Base-by-base conservation (phyloP, 805 yeast genomes). In the Peterozyma xylosa region DNA sequence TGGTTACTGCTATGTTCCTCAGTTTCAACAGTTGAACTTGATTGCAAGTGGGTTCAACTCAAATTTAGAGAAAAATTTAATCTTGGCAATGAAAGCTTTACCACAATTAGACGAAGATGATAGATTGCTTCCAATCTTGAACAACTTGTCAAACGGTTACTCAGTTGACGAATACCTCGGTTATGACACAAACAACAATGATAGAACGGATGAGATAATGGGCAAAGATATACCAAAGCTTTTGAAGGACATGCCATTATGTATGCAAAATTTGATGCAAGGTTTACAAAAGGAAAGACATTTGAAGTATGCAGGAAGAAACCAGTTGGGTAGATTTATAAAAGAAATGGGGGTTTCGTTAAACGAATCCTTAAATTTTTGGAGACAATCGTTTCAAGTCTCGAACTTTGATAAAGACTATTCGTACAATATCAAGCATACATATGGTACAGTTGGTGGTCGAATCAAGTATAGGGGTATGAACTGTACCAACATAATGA, bases 31-130 rank as follows among this genome's bases (percentile, higher is more conserved):
- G 60, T 64, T 84, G 47, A 78, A 80, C 44, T 64, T 91, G 42
- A 66, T 93, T 30, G 64, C 83, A 0, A 73, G 70, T 36, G 96
- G 88, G 57, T 91, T 82, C 59, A 66, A 77, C 33, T 71, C 67
- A 35, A 60, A 66, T 45, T 64, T 90, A 42, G 58, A 60, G 2
- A 57, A 62, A 14, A 76, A 79, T 16, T 67, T 93, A 50, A 63
- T 79, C 17, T 64, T 70, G 39, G 86, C 97, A 0, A 80, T 88
- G 53, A 85, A 84, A 56, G 74, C 85, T 16, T 66, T 89, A 43
- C 95, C 96, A 6, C 72, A 90, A 10, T 67, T 91, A 45, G 96
- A 89, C 56, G 98, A 91, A 65, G 96, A 89, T 56, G 95, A 89
- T 58, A 71, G 99, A 46, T 64, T 93, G 38, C 66, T 89, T 42